Conservation (phyloP, 1,284 basidiomycete species). For the Cryptococcus sp. region DNA sequence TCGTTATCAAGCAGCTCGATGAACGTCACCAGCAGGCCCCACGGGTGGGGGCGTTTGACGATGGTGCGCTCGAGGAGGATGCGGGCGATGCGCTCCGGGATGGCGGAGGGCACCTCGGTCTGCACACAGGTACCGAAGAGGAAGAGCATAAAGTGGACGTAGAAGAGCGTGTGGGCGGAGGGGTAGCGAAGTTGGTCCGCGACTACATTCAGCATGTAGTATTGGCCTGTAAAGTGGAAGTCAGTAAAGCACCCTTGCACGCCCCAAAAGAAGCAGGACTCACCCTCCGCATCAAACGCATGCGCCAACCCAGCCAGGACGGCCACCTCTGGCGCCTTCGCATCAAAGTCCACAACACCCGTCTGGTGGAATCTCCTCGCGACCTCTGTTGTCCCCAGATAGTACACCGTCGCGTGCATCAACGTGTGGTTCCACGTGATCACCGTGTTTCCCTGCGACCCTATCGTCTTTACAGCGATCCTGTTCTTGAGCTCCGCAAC, state of each 20-base stretch:
- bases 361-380: constrained; percentile 73
- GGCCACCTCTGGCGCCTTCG: constrained; percentile 75
- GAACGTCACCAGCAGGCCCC: constrained; percentile 90
- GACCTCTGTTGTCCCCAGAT: constrained; percentile 84
- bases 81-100: constrained; percentile 86
- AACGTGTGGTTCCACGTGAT: constrained; percentile 83
- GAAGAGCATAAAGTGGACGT: constrained; percentile 80
- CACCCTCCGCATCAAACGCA: constrained; percentile 87
- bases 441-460: constrained; percentile 30
- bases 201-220: constrained; percentile 84
- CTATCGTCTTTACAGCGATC: constrained; percentile 62
- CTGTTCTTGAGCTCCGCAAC: constrained; percentile 77
- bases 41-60: constrained; percentile 93
- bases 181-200: constrained; percentile 93
- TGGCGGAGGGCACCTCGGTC: constrained; percentile 37
- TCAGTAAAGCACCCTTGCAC: constrained; percentile 1
- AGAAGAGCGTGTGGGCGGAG: constrained; percentile 96
- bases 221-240: constrained; percentile 63
- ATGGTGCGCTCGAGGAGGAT: constrained; percentile 91
- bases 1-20: constrained; percentile 61
- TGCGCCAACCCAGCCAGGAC: constrained; percentile 75
- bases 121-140: constrained; percentile 61
- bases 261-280: constrained; percentile 26
- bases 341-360: constrained; percentile 71
- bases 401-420: constrained; percentile 91